Conservation (phyloP, 1,284 basidiomycete genomes). For the Ceratobasidium sp. region DNA sequence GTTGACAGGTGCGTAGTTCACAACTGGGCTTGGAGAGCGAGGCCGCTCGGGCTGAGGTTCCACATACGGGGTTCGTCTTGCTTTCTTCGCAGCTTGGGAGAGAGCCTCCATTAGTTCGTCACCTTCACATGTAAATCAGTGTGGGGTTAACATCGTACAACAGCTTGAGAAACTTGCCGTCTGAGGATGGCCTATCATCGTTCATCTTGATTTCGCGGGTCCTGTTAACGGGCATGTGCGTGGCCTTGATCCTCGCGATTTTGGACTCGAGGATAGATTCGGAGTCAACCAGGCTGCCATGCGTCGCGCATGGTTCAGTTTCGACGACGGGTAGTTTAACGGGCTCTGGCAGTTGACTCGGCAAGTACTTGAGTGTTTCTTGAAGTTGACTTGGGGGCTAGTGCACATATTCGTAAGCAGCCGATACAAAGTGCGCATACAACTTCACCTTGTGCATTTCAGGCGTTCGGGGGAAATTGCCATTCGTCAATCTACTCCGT, state of each 20-base stretch:
- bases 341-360: background rate
- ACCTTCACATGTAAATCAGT: background rate
- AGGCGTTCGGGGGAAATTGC: background rate
- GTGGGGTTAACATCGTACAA: background rate
- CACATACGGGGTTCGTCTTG: background rate
- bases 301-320: background rate
- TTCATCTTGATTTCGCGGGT: background rate
- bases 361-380: background rate
- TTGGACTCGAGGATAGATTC: too few relatives aligned
- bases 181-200: background rate
- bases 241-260: too few relatives aligned
- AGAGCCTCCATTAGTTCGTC: conserved; percentile 14
- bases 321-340: background rate
- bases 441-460: background rate
- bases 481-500: background rate
- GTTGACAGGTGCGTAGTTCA: background rate
- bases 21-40: background rate
- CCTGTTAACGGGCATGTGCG: too few relatives aligned
- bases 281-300: too few relatives aligned
- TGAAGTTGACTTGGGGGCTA: too few relatives aligned
- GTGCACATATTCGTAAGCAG: background rate
- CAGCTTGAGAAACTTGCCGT: conserved; percentile 1
- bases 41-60: background rate
- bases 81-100: conserved; percentile 34
- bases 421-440: background rate